Evolutionary conservation across 2,329 filamentous ascomycete species (phyloP), one percentile per base, ranked within the genome.

Genomic region (Calonectria honghensis): DNA sequence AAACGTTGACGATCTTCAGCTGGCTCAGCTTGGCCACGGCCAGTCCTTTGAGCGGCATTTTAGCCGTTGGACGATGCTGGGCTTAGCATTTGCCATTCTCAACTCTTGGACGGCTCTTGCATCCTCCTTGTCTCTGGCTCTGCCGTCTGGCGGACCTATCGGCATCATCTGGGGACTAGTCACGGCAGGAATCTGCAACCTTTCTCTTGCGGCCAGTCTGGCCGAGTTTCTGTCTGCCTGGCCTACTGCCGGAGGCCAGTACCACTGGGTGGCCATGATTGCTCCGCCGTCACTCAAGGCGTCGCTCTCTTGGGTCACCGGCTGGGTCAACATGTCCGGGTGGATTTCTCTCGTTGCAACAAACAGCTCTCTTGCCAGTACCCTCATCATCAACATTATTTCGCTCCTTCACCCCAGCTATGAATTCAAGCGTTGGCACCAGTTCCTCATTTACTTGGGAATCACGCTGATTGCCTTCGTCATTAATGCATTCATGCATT

Each of bases 181-280:
- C 2, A 84, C 83, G 0, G 82, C 83, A 9, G 83, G 83, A 6
- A 74, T 83, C n/a, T 84, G 83, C 76, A 84, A 84, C 57, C 59
- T 84, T 16, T 83, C 83, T 4, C 83, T 94, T 61, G 92, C 93
- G 2, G 89, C 92, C 1, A 94, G 91, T 20, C 86, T 95, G 13
- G 93, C 93, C 31, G 93, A 95, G 82, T 95, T 94, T 77, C 85
- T 94, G 7, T 93, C 91, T 0, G 91, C 91, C 0, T 94, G 91
- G 59, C 87, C 87, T 1, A 89, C 87, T 0, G 90, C 90, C 4
- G 90, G 89, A 75, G 92, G 90, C 5, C 89, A 93, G 82, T 94
- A 95, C 76, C 92, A 94, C 81, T 95, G 93, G 93, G 93, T 93
- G 1, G 92, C 93, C n/a, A 79, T 75, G 4, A 77, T 80, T 54